Conservation (phyloP, 768 basidiomycete genomes). For the Ramaria sp. region DNA sequence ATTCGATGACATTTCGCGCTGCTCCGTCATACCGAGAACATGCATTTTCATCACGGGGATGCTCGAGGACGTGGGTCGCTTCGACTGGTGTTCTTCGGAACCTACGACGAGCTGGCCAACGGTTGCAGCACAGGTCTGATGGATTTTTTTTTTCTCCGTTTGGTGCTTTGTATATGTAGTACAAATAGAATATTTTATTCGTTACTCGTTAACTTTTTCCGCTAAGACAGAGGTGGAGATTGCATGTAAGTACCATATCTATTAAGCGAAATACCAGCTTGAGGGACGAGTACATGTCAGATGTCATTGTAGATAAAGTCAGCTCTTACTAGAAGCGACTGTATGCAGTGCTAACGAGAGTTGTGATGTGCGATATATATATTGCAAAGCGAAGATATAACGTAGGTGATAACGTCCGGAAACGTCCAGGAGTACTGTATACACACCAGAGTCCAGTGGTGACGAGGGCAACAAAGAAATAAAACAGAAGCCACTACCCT, state of each 20-base stretch:
- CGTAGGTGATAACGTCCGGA: background rate
- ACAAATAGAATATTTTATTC: too few relatives aligned
- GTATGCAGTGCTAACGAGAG: too few relatives aligned
- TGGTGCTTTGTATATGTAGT: background rate
- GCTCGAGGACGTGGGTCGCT: slow-evolving; percentile 46
- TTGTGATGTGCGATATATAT: background rate
- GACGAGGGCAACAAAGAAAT: background rate
- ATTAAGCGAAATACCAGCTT: too few relatives aligned
- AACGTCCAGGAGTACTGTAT: background rate
- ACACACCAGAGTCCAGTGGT: background rate
- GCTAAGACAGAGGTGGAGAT: too few relatives aligned
- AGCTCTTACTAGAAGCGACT: too few relatives aligned
- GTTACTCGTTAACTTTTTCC: too few relatives aligned
- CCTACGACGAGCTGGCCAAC: slow-evolving; percentile 3
- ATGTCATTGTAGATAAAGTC: too few relatives aligned
- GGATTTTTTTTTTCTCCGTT: background rate
- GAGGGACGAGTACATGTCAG: too few relatives aligned
- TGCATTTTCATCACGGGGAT: slow-evolving; percentile 22
- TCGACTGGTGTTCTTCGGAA: background rate
- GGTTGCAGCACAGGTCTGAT: slow-evolving; percentile 5
- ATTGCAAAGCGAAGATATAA: background rate
- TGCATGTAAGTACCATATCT: too few relatives aligned
- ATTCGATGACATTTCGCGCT: slow-evolving; percentile 55
- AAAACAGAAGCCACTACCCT: background rate
- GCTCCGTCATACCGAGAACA: slow-evolving; percentile 64